Base-by-base conservation (phyloP, 805 yeast species). In the Candida krabiensis region DNA sequence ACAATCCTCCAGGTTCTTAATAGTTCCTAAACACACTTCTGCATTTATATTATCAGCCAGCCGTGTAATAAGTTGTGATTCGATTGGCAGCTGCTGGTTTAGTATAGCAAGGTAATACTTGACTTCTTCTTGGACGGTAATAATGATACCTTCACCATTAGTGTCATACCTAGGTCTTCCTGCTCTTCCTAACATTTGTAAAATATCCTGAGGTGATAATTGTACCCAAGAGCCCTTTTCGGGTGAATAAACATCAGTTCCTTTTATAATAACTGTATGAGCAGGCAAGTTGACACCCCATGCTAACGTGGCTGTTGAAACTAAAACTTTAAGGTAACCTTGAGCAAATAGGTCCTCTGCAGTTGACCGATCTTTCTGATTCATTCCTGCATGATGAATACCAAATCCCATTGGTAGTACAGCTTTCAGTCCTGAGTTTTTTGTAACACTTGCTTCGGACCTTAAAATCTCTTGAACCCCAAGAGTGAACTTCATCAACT, bases 221-320 rank as follows among this genome's bases (percentile, higher is more conserved):
- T 86, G 93, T 2, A 79, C 79, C 97, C 98, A 91, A 5, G 76
- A 65, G 38, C 97, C 96, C 45, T 76, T 77, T 46, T 85, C 93
- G 0, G 99, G 97, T 4, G 93, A 84, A 53, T 95, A 93, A 0
- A 89, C 81, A 53, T 87, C 95, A 0, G 99, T 91, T 0, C 98
- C 98, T 54, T 87, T 87, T 45, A 89, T 86, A 19, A 89, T 81
- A 21, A 89, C 97, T 0, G 96, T 87, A 55, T 90, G 96, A 0
- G 96, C 96, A 2, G 97, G 97, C 39, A 89, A 70, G 57, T 89
- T 89, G 22, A 89, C 96, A 73, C 97, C 97, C 97, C 97, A 89
- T 0, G 97, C 96, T 43, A 89, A 73, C 0, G 97, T 89, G 0
- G 96, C 95, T 2, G 97, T 89, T 0, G 95, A 87, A 1, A 90